phyloP scores from a whole-genome alignment of 805 yeast species.

The Ogataea neopini region DNA sequence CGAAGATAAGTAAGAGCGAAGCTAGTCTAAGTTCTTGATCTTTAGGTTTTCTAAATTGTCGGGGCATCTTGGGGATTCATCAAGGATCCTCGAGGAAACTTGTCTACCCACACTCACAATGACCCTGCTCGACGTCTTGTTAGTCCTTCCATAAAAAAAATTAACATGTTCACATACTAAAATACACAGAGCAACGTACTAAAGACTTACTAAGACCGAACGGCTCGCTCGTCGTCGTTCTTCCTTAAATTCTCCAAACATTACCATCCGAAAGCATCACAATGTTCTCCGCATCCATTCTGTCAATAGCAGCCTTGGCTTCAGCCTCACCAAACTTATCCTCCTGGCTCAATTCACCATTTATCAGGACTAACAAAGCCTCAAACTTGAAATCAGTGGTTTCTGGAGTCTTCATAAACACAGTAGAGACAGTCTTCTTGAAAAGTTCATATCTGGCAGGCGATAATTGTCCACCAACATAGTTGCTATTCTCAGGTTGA shows the following conservation, averaged over 20 bases:
- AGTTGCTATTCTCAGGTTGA: constrained; percentile 16
- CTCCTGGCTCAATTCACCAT: constrained; percentile 40
- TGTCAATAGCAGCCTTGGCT: constrained; percentile 43
- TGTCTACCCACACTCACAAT: too few species aligned
- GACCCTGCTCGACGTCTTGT: too few species aligned
- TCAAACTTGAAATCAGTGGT: constrained; percentile 37
- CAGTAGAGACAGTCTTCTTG: constrained; percentile 46
- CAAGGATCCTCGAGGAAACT: too few species aligned
- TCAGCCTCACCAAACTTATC: constrained; percentile 48
- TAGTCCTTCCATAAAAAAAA: background rate
- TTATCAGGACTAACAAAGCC: constrained; percentile 26
- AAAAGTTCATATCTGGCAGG: constrained; percentile 49
- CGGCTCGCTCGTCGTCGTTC: background rate
- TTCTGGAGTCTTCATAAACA: constrained; percentile 41
- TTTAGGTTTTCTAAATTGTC: too few species aligned
- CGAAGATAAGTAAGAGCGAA: too few species aligned
- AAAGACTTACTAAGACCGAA: too few species aligned
- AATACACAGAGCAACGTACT: background rate
- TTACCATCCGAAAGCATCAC: constrained; percentile 49
- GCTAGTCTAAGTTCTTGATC: too few species aligned
- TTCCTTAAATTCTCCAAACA: constrained; percentile 44
- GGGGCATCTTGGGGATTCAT: too few species aligned
- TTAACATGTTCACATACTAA: background rate
- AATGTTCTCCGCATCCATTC: constrained; percentile 46
- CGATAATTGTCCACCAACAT: constrained; percentile 42